Evolutionary conservation across 2,329 filamentous ascomycete species (phyloP).

Genomic region (Monosporascus sp.): DNA sequence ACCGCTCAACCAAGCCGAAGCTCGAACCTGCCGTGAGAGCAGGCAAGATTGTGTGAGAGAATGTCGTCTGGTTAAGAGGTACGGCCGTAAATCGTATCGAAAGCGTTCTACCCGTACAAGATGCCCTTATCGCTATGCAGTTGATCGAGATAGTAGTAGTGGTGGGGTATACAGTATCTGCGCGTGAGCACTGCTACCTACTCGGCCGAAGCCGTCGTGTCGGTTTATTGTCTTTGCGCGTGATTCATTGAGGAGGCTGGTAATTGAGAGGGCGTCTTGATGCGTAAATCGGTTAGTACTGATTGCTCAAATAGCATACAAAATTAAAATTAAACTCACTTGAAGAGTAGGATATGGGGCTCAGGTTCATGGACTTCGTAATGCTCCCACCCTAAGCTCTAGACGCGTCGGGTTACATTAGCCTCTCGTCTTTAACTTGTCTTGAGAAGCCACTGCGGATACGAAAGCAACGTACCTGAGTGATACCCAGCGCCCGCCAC

Average conservation of each 20-base stretch:
- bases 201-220: background rate
- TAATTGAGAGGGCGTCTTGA: conserved; percentile 77
- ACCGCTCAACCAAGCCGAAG: too few relatives aligned
- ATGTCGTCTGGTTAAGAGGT: conserved; percentile 1
- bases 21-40: too few relatives aligned
- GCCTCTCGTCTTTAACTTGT: conserved; percentile 2
- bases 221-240: conserved; percentile 7
- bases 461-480: conserved; percentile 61
- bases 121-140: conserved; percentile 30
- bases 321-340: conserved; percentile 56
- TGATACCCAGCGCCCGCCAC: conserved; percentile 95
- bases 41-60: too few relatives aligned
- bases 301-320: background rate
- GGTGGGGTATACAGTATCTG: conserved; percentile 9
- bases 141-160: conserved; percentile 17
- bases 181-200: background rate
- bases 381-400: conserved; percentile 99
- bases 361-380: conserved; percentile 99
- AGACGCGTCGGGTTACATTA: conserved; percentile 9
- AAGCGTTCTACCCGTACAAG: conserved; percentile 24
- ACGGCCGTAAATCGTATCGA: conserved; percentile 22
- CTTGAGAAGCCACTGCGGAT: background rate
- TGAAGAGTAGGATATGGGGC: conserved; percentile 97
- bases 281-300: conserved; percentile 3
- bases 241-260: conserved; percentile 58